Evolutionary conservation across 768 basidiomycete species (phyloP).

Genomic region (Termitomyces sp.): DNA sequence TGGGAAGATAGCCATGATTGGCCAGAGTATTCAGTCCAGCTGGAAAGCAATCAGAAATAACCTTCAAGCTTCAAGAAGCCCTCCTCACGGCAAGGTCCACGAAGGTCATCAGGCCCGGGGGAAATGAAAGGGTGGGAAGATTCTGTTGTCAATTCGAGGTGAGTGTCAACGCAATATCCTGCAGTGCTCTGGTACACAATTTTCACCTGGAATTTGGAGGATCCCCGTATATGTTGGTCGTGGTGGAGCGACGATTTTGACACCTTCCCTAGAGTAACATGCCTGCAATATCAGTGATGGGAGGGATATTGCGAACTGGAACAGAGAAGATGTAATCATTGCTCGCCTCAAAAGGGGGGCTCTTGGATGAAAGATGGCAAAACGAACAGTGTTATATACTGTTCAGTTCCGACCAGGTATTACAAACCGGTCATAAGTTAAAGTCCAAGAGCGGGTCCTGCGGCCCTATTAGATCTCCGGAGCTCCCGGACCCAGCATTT

Average conservation of each 20-base stretch:
- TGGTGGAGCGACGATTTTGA: constrained; percentile 7
- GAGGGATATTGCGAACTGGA: constrained; percentile 1
- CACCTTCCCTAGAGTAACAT: neutral
- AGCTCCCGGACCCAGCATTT: neutral
- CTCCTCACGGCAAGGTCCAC: constrained; percentile 12
- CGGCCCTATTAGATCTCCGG: neutral
- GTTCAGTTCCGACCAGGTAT: neutral
- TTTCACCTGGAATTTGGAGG: constrained; percentile 9
- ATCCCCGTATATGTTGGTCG: constrained; percentile 1
- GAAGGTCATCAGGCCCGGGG: constrained; percentile 5
- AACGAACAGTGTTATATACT: neutral
- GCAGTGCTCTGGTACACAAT: too few relatives aligned
- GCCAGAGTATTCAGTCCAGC: constrained; percentile 13
- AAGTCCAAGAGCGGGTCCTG: neutral
- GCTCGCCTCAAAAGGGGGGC: neutral
- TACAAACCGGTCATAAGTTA: neutral
- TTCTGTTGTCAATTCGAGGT: neutral
- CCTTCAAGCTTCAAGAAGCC: neutral
- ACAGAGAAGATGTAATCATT: neutral
- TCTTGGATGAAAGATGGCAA: neutral
- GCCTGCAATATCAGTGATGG: constrained; percentile 1
- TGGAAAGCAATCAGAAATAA: neutral
- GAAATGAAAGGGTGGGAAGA: constrained; percentile 2
- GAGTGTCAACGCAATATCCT: neutral
- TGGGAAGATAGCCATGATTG: constrained; percentile 12